Base-by-base conservation (phyloP, 2,329 filamentous ascomycete genomes). In the Neofusicoccum kwambonambiense region DNA sequence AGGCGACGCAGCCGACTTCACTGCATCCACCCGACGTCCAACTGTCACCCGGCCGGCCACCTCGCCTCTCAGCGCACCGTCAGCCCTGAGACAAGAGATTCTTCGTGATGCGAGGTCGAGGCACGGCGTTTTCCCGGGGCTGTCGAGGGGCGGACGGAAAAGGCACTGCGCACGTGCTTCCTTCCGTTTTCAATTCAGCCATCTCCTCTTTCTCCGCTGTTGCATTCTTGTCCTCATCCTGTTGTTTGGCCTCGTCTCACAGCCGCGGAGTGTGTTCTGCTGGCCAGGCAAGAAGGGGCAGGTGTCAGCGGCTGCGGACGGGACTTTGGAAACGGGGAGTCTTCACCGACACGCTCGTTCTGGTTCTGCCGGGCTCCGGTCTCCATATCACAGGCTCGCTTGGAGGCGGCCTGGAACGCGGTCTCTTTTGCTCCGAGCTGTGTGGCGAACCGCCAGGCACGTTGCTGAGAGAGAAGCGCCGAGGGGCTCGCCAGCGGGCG, bases 401-500 rank as follows among this genome's bases (percentile, higher is more conserved):
- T 60, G 41, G 31, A 12, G 42, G 54, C 41, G 56, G 56, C 42
- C 56, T 60, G 42, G 56, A 60, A 47, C 56, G 42, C 42, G 56
- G 56, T 60, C 56, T 60, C 56, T 60, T 35, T 35, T 19, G 39
- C 15, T 58, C 54, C 54, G 54, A 58, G 39, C 22, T 44, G 39
- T 15, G 39, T 45, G 54, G 54, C 54, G 39, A 58, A 58, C 39
- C 42, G 22, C 39, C 54, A 34, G 41, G 42, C 56, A 60, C 56
- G 56, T 39, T 37, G 27, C 15, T 49, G 56, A 60, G 31, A 60
- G 56, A 60, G 31, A 60, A 60, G 39, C 56, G 56, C 56, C 56
- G 56, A 60, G n/a, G 42, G 31, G 56, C 15, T 47, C 54, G 54
- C 54, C 31, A 47, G 54, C 19, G 39, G 12, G 17, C 54, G 19